A percentile compares a stretch with the other conserved stretches of the same genome.
These are phyloP conservation scores for Phyllostachys edulis DNA, from an alignment of 176 grass and related monocot genomes.

Conservation along the genomic window DNA sequence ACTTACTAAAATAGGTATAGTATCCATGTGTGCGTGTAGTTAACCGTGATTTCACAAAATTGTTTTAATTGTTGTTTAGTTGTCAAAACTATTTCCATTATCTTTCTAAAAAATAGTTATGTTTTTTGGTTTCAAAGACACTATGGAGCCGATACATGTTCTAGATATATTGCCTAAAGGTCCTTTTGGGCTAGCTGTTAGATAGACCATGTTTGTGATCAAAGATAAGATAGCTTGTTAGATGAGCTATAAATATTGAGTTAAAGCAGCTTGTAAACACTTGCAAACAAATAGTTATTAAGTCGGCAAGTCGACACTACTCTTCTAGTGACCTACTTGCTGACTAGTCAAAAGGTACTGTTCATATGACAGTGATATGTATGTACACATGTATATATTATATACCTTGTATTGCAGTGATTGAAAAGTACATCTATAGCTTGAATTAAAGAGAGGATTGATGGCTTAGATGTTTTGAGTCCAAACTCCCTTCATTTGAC, in stretches of 20 bases:
- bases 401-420: too few species aligned
- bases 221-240: not conserved
- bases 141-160: not conserved
- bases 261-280: not conserved
- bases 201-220: not conserved
- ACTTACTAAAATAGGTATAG: not conserved
- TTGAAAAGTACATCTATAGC: too few species aligned
- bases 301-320: too few species aligned
- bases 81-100: not conserved
- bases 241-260: not conserved
- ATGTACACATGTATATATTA: too few species aligned
- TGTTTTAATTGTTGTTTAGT: not conserved
- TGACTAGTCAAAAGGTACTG: too few species aligned
- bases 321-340: too few species aligned
- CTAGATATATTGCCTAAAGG: not conserved
- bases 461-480: too few species aligned
- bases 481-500: too few species aligned
- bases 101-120: not conserved
- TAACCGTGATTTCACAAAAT: not conserved
- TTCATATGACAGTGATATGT: too few species aligned
- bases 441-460: too few species aligned
- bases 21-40: not conserved
- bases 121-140: not conserved
- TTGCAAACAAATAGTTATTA: too few species aligned
- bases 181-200: not conserved